Percentiles rank a stretch among this genome's conserved stretches.
These are phyloP conservation scores for Sporothrix curviconia DNA, from an alignment of 2,329 filamentous ascomycete genomes.

Conservation along the genomic window DNA sequence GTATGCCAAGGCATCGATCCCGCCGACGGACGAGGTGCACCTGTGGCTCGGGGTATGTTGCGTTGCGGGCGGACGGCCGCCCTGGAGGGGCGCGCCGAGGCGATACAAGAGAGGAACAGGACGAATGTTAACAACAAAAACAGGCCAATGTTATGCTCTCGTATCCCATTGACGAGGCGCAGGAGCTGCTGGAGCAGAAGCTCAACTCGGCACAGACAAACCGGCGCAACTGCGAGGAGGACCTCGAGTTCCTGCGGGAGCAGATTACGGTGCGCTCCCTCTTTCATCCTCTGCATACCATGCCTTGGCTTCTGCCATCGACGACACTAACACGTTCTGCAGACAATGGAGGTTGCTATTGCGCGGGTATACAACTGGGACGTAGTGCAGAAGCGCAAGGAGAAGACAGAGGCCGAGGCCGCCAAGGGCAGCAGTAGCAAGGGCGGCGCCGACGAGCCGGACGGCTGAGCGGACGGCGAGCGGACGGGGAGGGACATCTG, in stretches of 20 bases:
- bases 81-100: no score
- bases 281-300: neutral
- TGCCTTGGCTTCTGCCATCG: neutral
- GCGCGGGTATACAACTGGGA: slow-evolving; percentile 99
- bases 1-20: slow-evolving; percentile 79
- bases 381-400: slow-evolving; percentile 89
- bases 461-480: slow-evolving; percentile 22
- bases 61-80: no score
- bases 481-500: neutral
- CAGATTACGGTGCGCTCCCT: slow-evolving; percentile 74
- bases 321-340: slow-evolving; percentile 12
- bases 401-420: slow-evolving; percentile 57
- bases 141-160: slow-evolving; percentile 96
- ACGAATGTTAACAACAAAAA: neutral
- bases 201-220: slow-evolving; percentile 72
- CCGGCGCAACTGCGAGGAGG: slow-evolving; percentile 85
- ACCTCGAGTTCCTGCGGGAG: slow-evolving; percentile 88
- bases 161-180: slow-evolving; percentile 84
- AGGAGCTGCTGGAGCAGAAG: slow-evolving; percentile 70
- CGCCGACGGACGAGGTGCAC: slow-evolving; percentile 83
- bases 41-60: slow-evolving; percentile 87
- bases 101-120: neutral
- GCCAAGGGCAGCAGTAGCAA: slow-evolving; percentile 34
- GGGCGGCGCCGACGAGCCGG: slow-evolving; percentile 27
- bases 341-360: slow-evolving; percentile 95